Base-by-base conservation (phyloP, 1,284 basidiomycete species). In the Cystobasidium sp. region DNA sequence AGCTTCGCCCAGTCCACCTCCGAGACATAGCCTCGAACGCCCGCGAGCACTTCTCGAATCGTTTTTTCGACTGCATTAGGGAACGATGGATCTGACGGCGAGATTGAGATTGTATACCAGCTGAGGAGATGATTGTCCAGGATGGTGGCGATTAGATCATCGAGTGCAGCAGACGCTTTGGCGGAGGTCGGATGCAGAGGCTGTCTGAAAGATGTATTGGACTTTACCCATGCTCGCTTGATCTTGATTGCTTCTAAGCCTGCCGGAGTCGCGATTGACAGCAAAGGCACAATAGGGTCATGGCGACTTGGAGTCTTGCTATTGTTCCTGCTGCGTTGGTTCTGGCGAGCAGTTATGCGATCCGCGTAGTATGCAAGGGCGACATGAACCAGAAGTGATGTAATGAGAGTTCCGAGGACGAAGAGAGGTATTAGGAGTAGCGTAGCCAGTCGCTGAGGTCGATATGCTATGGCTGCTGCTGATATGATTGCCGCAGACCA, bases 41-140 rank as follows among this genome's bases (percentile, higher is more conserved):
- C 39, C 14, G 41, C 84, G 43, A 92, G 80, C 8, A 88, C 87
- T 7, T 86, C 85, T 77, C 93, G 90, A 22, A 97, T 84, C 14
- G 90, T 86, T 1, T 85, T 84, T 8, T 93, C 92, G 52, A 95
- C 89, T 9, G 92, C 90, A 75, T 88, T 87, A 24, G 93, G 92
- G 80, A 97, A 97, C 0, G 93, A 88, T 3, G 91, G 88, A 49
- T 73, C 70, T 0, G 92, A 93, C 1, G 89, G 86, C 4, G 94
- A 95, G 56, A 95, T 85, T 22, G 89, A 88, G 39, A 49, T 44
- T 76, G 85, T 86, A 84, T 94, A 95, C 93, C 93, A 95, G 18
- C 87, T 87, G 64, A 90, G 83, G 18, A 96, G 88, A 81, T 94
- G 94, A 82, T 92, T 91, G 68, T 89, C 85, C 49, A 92, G 88